A percentile compares a stretch with the other conserved stretches of the same genome.
Conservation (phyloP, 2,329 filamentous ascomycete genomes). For the Nemania serpens region DNA sequence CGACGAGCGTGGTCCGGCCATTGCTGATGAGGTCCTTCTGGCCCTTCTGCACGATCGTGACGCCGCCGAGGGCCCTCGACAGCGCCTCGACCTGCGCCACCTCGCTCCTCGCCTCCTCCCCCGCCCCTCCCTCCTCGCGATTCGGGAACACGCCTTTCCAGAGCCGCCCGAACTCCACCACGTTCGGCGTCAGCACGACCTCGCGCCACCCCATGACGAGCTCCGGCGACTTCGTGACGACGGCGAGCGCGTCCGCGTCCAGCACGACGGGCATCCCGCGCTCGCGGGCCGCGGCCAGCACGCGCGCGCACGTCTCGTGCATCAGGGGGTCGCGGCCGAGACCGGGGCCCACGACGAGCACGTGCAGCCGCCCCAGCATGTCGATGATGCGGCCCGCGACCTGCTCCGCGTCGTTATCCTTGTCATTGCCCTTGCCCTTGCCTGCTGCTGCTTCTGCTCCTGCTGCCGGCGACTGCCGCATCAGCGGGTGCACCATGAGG, state of each 20-base stretch:
- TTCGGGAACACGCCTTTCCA: constrained; percentile 73
- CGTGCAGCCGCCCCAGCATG: constrained; percentile 86
- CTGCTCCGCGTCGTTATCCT: constrained; percentile 59
- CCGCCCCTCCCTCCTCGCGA: constrained; percentile 28
- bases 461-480: constrained; percentile 74
- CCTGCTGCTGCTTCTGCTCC: constrained; percentile 49
- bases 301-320: constrained; percentile 79
- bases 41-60: constrained; percentile 92
- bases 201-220: constrained; percentile 80
- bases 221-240: constrained; percentile 76
- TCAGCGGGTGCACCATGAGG: constrained; percentile 96
- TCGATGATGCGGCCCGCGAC: constrained; percentile 72
- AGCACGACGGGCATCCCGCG: constrained; percentile 79
- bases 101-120: constrained; percentile 35
- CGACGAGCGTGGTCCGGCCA: constrained; percentile 73
- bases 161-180: constrained; percentile 86
- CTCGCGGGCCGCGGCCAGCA: constrained; percentile 78
- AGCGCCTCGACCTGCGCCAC: constrained; percentile 65
- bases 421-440: too few species aligned
- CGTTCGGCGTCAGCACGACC: constrained; percentile 91
- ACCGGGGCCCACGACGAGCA: constrained; percentile 90
- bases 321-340: constrained; percentile 88
- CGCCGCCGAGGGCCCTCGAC: constrained; percentile 77
- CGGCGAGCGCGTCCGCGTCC: constrained; percentile 84
- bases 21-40: constrained; percentile 81